These are phyloP conservation scores for Leccinum fallax DNA, from an alignment of 1,284 basidiomycete genomes.

Conservation along the genomic window DNA sequence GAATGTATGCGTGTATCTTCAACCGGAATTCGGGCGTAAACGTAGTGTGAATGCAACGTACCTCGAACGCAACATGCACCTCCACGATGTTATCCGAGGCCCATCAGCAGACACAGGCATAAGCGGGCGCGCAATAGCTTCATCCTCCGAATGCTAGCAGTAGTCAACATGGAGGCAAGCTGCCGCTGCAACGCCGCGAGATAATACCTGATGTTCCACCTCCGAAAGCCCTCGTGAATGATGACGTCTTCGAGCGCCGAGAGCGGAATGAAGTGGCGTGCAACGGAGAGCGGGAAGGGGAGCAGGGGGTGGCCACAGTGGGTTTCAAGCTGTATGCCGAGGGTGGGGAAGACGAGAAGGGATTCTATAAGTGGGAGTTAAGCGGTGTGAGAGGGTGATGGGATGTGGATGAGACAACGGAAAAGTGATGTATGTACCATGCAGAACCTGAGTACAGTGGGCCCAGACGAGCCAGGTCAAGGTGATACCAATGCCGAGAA, in stretches of 20 bases:
- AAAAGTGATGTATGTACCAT: constrained; percentile 46
- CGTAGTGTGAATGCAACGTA: constrained; percentile 28
- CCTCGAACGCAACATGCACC: constrained; percentile 57
- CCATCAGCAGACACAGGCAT: not conserved
- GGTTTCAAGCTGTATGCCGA: constrained; percentile 74
- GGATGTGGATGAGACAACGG: no score
- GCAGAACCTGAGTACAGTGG: constrained; percentile 51
- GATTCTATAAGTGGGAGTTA: constrained; percentile 52
- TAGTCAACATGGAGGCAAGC: not conserved
- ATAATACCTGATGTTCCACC: constrained; percentile 76
- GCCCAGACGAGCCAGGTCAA: constrained; percentile 30
- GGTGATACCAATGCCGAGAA: constrained; percentile 10
- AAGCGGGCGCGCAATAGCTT: no score
- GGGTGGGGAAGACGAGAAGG: constrained; percentile 59
- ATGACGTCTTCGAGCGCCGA: constrained; percentile 58
- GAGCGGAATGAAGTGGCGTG: constrained; percentile 61
- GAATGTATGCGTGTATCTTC: not conserved
- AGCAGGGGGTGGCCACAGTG: constrained; percentile 55
- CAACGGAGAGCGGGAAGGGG: constrained; percentile 35
- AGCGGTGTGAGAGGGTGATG: no score
- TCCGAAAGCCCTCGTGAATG: constrained; percentile 69
- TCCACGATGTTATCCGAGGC: constrained; percentile 26
- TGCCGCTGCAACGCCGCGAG: constrained; percentile 49
- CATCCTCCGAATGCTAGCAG: not conserved
- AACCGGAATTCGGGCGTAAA: not conserved